Percentiles rank a stretch among this genome's conserved stretches.
Conservation (phyloP, 306 rosid genomes). For the Inga oerstediana region DNA sequence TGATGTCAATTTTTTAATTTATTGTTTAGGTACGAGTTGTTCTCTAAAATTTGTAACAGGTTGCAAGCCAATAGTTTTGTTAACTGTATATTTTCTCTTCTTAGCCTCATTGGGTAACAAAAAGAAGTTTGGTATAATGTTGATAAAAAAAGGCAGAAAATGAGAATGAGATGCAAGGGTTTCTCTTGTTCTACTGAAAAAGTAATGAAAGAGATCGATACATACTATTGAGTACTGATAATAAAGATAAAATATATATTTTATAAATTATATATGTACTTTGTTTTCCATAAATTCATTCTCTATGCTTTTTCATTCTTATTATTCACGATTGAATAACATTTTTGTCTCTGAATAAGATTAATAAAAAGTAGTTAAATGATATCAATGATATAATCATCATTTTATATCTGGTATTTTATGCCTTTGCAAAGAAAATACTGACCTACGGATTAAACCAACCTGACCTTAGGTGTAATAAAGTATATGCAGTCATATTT, state of each 20-base stretch:
- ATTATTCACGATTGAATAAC: background rate
- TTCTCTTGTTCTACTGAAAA: background rate
- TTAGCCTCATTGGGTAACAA: background rate
- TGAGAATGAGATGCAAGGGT: background rate
- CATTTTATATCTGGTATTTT: background rate
- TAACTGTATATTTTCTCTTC: background rate
- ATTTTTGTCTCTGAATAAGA: background rate
- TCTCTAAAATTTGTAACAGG: background rate
- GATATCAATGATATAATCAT: background rate
- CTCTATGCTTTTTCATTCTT: background rate
- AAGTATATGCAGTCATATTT: background rate
- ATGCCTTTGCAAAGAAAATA: background rate
- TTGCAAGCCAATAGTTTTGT: background rate
- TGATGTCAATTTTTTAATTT: background rate
- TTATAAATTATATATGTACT: background rate
- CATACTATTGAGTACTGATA: background rate
- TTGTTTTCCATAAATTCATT: background rate
- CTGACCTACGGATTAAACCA: background rate
- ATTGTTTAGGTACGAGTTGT: background rate
- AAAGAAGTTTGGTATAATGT: background rate
- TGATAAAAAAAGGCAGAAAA: background rate
- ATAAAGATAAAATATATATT: background rate
- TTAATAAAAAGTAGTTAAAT: background rate
- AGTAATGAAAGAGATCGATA: too few species aligned
- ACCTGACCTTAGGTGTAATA: background rate